Evolutionary conservation across 1,139 yeast species (phyloP), one percentile per base, ranked within the genome.

Genomic region (Scheffersomyces insectosa): DNA sequence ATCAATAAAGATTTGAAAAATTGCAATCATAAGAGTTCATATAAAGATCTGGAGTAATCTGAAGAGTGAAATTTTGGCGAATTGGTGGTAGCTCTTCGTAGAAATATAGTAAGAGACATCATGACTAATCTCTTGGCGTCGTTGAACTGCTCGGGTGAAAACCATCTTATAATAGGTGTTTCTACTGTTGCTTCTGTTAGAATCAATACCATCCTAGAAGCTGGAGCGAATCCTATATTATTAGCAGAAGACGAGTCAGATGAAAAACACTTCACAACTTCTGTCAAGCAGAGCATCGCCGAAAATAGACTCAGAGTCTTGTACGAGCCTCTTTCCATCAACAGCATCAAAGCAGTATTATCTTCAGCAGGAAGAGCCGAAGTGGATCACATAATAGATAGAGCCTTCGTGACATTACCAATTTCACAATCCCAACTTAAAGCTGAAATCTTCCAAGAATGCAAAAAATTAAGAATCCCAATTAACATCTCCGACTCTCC

Each of bases 401-500:
- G 82, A 46, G 91, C 88, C 2, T 89, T 86, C 63, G 83, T 88
- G 6, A 74, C 80, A 15, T 59, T 80, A 6, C 70, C 75, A 1
- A 46, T 53, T 11, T 54, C 61, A 0, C 47, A 57, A 15, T 42
- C 51, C 15, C 12, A 16, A 8, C 48, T 69, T 39, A 75, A 78
- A 42, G 50, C 59, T 28, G 54, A 59, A 3, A 73, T 88, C 10
- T 80, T 61, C 49, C 52, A 64, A 1, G 68, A 58, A 37, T 89
- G 97, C 63, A 62, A 62, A 39, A 67, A 72, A 46, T 67, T 80
- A 41, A 75, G 97, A 55, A 85, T 91, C 4, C 97, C 97, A 0
- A 73, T 91, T 33, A 90, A 90, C 57, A 84, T 86, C 0, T 79
- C 87, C 1, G 96, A 89, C 54, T 76, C 81, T 5, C 83, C 91